Base-by-base conservation (phyloP, 352 stramenopile species). In the Phytophthora pseudosyringae region DNA sequence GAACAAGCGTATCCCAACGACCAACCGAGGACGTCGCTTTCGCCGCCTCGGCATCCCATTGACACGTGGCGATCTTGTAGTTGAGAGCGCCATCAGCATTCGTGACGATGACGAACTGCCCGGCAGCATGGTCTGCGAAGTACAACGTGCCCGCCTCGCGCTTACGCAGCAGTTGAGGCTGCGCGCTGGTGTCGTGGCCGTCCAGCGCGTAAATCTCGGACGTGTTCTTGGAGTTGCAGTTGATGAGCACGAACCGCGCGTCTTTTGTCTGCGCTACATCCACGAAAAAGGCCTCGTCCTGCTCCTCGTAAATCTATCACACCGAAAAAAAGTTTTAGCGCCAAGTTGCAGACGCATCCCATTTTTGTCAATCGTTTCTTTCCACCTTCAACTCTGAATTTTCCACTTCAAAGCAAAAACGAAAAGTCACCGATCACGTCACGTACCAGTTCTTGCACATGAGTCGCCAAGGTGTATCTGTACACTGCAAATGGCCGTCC, bases 201-300 rank as follows among this genome's bases (percentile, higher is more conserved):
- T 74, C 52, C 12, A 87, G 53, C 9, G 80, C 81, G 50, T 89
- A 77, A 43, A 96, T 94, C 70, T 97, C 86, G n/a, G 89, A 96
- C 44, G 76, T 81, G 46, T 80, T 83, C 71, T 96, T 96, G 3
- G 83, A 93, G 71, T 97, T 96, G 75, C 80, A 91, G 59, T 95
- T 96, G 54, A 96, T 91, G 16, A 95, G 66, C 38, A 97, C 75
- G 38, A 88, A 94, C 11, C 60, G 44, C 44, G 69, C 76, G 75
- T 96, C 89, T 50, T 97, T 97, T 1, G 87, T 95, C 21, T 81
- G 80, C 10, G 86, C 89, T 7, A 96, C 77, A 62, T 97, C 90
- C 52, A 97, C 76, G 49, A 91, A 96, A 25, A 94, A 85, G 5
- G 81, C 80, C n/a, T 80, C 71, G 43, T 96, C 76, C 13, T 75